Base-by-base conservation (phyloP, 805 yeast species). In the Saturnispora zaruensis region DNA sequence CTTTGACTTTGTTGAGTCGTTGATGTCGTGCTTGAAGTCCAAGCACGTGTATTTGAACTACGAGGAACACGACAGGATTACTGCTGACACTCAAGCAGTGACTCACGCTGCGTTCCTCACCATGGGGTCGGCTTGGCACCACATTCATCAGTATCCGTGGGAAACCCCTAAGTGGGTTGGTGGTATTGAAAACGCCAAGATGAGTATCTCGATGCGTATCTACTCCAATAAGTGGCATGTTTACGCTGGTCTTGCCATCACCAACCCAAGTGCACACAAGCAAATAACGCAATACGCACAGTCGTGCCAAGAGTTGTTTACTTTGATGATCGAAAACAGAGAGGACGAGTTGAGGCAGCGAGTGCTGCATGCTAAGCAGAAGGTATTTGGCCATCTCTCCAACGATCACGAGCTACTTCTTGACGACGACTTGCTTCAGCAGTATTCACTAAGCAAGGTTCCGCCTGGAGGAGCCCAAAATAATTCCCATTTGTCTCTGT, bases 81-180 rank as follows among this genome's bases (percentile, higher is more conserved):
- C 99, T 0, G 99, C 99, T 0, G 99, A 93, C 64, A 93, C 98
- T 2, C 99, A 93, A 66, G 98, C 98, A 0, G 96, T 91, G 16
- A 93, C 99, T 0, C 99, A 93, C 64, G 97, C 97, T 11, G 98
- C 97, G 0, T 93, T 93, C 61, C 71, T 93, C 52, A 83, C 95
- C 50, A 93, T 93, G 99, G 99, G 99, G 5, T 80, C 82, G 6
- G 98, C 98, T 6, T 93, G 99, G 99, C 84, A 78, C 57, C 77
- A 81, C 44, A 73, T 76, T 54, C 76, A 82, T 60, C 83, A 85
- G 63, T 93, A 88, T 63, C 99, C 99, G 0, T 93, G 99, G 99
- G 83, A 81, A 55, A 75, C 81, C 3, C 77, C 83, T 0, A 79
- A 83, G 61, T 89, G 96, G 91, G 69, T 80, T 24, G 98, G 98